phyloP scores from a whole-genome alignment of 352 stramenopile genomes.

The Ophiocytium majus region DNA sequence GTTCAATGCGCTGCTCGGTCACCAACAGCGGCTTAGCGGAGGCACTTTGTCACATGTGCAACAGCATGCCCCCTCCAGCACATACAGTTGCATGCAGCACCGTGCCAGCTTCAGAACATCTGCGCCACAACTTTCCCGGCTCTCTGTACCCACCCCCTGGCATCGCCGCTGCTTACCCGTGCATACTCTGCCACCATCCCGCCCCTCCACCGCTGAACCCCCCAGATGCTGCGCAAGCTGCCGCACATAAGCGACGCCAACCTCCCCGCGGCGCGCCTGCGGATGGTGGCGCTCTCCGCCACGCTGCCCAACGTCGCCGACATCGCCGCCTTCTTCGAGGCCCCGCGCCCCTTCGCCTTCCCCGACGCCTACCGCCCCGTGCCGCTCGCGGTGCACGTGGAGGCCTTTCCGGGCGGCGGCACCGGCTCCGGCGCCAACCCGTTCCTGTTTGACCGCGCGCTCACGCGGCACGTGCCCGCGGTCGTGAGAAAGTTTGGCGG shows the following conservation, averaged over 20 bases:
- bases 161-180: too few species aligned
- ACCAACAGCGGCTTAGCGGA: too few species aligned
- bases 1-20: too few species aligned
- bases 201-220: background rate
- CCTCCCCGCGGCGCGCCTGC: constrained; percentile 54
- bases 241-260: constrained; percentile 1
- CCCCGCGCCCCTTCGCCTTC: constrained; percentile 55
- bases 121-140: too few species aligned
- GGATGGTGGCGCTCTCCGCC: constrained; percentile 59
- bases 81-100: too few species aligned
- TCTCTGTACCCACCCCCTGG: too few species aligned
- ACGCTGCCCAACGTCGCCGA: constrained; percentile 59
- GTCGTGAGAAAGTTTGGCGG: constrained; percentile 58
- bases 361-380: constrained; percentile 57
- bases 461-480: constrained; percentile 56
- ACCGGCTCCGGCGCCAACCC: constrained; percentile 55
- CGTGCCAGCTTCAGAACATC: too few species aligned
- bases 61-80: too few species aligned
- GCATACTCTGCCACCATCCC: too few species aligned
- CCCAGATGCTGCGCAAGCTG: background rate
- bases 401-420: constrained; percentile 42
- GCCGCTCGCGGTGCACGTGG: constrained; percentile 52
- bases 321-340: constrained; percentile 57
- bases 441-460: constrained; percentile 60
- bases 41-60: too few species aligned